Base-by-base conservation (phyloP, 257 asterid species). In the Vinca minor region DNA sequence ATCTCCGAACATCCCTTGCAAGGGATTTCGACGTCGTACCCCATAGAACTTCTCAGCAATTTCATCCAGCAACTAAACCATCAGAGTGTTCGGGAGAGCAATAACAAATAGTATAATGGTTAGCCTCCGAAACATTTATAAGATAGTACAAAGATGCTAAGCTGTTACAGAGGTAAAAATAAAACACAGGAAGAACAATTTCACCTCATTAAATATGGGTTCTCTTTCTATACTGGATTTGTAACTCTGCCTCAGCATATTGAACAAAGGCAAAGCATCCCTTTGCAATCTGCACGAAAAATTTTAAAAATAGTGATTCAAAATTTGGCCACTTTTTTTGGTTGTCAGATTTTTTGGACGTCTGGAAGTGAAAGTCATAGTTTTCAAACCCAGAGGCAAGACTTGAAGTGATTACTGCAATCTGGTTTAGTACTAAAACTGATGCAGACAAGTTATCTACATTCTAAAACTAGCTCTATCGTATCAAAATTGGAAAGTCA, bases 1-100 rank as follows among this genome's bases (percentile, higher is more conserved):
- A 59, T 91, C 98, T 72, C 98, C 98, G 68, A 91, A 83, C 92
- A 88, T 85, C 78, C 98, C 98, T 23, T 89, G 94, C 91, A 91
- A 71, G 65, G 93, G 56, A 73, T 76, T 88, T 79, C 76, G 74
- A 41, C 96, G 92, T 25, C 69, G 81, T 56, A 91, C 90, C 15
- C 95, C 96, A 59, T 88, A 91, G 63, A 91, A 91, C 77, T 84
- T 88, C 79, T 81, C 87, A 0, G 89, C 98, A 23, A 91, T 74
- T 73, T 85, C 94, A 68, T 91, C 96, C 50, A 91, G 83, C 80
- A 88, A 81, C 98, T 91, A 73, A 72, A 68, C 71, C 76, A 73
- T 32, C 63, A 67, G 41, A 59, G 56, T 32, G 31, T 38, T 45
- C 13, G 35, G 17, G 0, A n/a, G 10, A 41, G 59, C 46, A 56